Conservation (phyloP, 1,284 basidiomycete species). For the Cryptococcus sp. region DNA sequence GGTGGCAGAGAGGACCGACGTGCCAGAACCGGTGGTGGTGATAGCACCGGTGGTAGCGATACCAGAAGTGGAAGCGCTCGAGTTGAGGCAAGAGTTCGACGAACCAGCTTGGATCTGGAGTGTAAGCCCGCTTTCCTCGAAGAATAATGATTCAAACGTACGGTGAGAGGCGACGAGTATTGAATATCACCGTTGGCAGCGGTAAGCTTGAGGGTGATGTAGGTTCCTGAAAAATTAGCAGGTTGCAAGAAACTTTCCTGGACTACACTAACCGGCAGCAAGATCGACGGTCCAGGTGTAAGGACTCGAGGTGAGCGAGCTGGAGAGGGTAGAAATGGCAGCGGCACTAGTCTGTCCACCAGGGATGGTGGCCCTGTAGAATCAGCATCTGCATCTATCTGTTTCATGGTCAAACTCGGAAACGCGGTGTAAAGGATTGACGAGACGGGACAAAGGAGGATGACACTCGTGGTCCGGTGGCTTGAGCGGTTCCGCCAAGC, state of each 20-base stretch:
- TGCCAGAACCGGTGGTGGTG: conserved; percentile 13
- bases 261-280: conserved; percentile 7
- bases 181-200: conserved; percentile 30
- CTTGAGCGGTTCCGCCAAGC: neutral
- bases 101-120: conserved; percentile 27
- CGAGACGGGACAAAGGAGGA: neutral
- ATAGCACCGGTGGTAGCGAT: conserved; percentile 15
- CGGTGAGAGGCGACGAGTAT: conserved; percentile 32
- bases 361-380: conserved; percentile 34
- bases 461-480: neutral
- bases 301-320: conserved; percentile 17
- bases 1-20: conserved; percentile 8
- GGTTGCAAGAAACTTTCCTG: neutral
- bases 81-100: conserved; percentile 6
- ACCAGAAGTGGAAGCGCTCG: conserved; percentile 17
- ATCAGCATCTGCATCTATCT: neutral
- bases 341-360: conserved; percentile 31
- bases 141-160: conserved; percentile 8
- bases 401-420: neutral
- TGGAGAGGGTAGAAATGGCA: conserved; percentile 25
- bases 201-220: conserved; percentile 35
- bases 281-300: conserved; percentile 41
- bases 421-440: neutral
- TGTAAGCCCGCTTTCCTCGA: neutral
- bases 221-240: no score